phyloP scores from a whole-genome alignment of 2,329 filamentous ascomycete species.

The Alternaria dauci region DNA sequence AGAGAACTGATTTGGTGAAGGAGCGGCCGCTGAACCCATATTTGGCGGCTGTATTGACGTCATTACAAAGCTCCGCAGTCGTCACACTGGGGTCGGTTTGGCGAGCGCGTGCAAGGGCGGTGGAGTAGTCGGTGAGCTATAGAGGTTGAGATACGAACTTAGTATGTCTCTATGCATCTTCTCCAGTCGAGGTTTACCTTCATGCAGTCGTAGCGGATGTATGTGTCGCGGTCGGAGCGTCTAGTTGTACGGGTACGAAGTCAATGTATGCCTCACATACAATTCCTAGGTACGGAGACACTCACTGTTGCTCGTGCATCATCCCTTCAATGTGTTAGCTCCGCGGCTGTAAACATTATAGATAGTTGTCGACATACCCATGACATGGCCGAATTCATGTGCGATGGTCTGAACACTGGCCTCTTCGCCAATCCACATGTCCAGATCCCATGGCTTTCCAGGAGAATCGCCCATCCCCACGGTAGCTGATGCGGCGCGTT shows the following conservation, averaged over 20 bases:
- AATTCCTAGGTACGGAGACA: too few relatives aligned
- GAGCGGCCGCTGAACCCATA: conserved; percentile 1
- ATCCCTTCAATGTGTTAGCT: neutral
- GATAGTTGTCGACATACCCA: neutral
- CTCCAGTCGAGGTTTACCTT: neutral
- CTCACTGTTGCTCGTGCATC: neutral
- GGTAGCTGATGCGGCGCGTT: neutral
- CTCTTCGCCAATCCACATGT: neutral
- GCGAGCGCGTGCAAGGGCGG: neutral
- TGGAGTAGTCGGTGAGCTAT: neutral
- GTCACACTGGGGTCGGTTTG: neutral
- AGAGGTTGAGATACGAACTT: too few relatives aligned
- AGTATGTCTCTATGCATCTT: too few relatives aligned
- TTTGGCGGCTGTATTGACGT: neutral
- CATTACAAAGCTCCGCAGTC: neutral
- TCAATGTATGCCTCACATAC: too few relatives aligned
- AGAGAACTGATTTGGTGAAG: neutral
- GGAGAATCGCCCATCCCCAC: neutral
- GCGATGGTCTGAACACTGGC: neutral
- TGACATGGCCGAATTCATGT: neutral
- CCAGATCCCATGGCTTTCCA: neutral
- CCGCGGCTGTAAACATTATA: too few relatives aligned
- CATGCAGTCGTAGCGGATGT: neutral
- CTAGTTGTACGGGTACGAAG: too few relatives aligned
- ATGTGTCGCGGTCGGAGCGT: neutral